A percentile compares a stretch with the other conserved stretches of the same genome.
phyloP scores from a whole-genome alignment of 306 rosid species.

The Trichosanthes truncata region DNA sequence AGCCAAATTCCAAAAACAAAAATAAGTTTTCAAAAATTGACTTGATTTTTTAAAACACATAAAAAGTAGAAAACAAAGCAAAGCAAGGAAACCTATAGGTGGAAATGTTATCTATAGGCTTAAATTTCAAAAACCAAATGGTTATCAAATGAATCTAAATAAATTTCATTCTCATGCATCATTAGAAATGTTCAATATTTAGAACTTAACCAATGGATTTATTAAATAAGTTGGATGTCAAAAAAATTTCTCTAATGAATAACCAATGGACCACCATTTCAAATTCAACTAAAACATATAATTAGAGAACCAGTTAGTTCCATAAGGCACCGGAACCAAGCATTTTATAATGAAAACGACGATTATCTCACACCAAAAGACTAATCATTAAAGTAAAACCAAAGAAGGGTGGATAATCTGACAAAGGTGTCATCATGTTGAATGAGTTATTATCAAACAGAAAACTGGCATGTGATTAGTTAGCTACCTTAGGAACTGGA shows the following conservation, averaged over 20 bases:
- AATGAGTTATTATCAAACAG: not conserved
- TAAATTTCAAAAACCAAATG: too few species aligned
- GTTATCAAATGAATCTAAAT: not conserved
- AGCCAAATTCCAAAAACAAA: too few species aligned
- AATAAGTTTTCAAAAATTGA: too few species aligned
- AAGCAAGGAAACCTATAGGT: too few species aligned
- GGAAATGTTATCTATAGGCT: too few species aligned
- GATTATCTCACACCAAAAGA: not conserved
- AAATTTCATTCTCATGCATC: not conserved
- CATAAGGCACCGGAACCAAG: not conserved
- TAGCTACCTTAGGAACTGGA: conserved; percentile 78
- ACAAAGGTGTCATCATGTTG: not conserved
- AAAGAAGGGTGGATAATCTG: not conserved
- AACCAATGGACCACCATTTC: not conserved
- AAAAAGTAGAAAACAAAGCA: too few species aligned
- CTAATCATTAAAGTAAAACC: too few species aligned
- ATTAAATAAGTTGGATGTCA: not conserved
- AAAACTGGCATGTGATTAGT: not conserved
- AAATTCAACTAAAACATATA: not conserved
- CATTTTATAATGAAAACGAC: not conserved
- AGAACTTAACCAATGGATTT: not conserved
- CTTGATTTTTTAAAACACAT: too few species aligned
- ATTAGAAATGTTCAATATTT: not conserved
- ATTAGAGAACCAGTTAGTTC: not conserved
- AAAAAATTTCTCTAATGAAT: not conserved